These are phyloP conservation scores for Lactifluus pinguis DNA, from an alignment of 768 basidiomycete species.

Conservation along the genomic window DNA sequence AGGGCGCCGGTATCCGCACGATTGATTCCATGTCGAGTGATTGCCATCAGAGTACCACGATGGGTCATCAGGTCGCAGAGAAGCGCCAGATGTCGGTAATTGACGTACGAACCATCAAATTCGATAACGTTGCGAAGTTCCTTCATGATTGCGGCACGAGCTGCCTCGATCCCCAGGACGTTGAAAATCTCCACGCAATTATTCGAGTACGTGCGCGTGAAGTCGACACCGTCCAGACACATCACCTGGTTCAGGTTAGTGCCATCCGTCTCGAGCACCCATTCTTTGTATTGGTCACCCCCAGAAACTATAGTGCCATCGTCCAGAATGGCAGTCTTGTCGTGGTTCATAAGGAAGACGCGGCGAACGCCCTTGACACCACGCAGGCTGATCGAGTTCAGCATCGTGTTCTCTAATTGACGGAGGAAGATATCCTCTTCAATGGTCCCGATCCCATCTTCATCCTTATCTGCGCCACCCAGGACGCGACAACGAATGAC, in stretches of 20 bases:
- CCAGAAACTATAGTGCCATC: conserved; percentile 48
- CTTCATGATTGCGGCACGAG: conserved; percentile 87
- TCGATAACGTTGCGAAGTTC: conserved; percentile 95
- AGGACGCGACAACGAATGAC: conserved; percentile 93
- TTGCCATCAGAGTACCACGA: conserved; percentile 90
- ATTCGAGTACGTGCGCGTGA: conserved; percentile 90
- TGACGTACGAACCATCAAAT: conserved; percentile 99
- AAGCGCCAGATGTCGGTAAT: conserved; percentile 94
- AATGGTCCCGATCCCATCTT: conserved; percentile 60
- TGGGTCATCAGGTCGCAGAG: conserved; percentile 98
- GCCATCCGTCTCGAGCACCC: conserved; percentile 97
- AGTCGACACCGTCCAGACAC: conserved; percentile 92
- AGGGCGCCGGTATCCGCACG: conserved; percentile 97
- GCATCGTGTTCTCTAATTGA: conserved; percentile 92
- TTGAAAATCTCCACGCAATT: conserved; percentile 92
- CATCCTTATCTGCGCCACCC: conserved; percentile 77
- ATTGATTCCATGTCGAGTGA: conserved; percentile 99
- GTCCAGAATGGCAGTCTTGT: conserved; percentile 55
- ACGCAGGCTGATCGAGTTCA: conserved; percentile 89
- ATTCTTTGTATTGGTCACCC: conserved; percentile 63
- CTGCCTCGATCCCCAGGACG: conserved; percentile 94
- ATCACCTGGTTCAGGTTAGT: conserved; percentile 93
- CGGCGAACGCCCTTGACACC: conserved; percentile 87
- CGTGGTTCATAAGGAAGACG: conserved; percentile 88
- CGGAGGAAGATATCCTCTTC: conserved; percentile 97